These are phyloP conservation scores for Mycocalia duriaeana DNA, from an alignment of 1,284 basidiomycete species.

Conservation along the genomic window DNA sequence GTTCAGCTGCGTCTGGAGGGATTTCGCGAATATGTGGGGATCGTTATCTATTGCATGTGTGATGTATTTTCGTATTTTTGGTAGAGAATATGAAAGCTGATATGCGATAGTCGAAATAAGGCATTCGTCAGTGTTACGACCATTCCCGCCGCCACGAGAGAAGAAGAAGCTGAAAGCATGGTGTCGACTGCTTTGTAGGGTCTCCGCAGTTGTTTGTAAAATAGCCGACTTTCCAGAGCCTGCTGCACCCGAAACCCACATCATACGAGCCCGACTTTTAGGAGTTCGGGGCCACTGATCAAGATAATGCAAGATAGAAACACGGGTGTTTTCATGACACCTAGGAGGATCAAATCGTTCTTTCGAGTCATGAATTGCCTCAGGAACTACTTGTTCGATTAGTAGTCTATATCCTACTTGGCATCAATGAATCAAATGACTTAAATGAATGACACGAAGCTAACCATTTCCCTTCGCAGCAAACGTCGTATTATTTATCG, in stretches of 20 bases:
- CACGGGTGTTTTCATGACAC: constrained; percentile 9
- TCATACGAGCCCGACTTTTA: not conserved
- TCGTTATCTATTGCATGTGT: not conserved
- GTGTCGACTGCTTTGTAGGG: not conserved
- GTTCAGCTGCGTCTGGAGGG: constrained; percentile 4
- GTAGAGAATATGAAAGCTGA: not conserved
- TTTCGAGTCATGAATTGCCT: constrained; percentile 3
- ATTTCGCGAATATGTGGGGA: constrained; percentile 1
- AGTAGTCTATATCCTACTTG: not conserved
- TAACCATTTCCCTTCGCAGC: not conserved
- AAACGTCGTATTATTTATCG: not conserved
- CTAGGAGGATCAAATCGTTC: constrained; percentile 1
- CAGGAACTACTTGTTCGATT: not conserved
- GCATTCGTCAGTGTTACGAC: not conserved
- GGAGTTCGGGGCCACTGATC: not conserved
- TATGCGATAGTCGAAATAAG: constrained; percentile 9
- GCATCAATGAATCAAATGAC: not conserved
- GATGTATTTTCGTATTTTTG: not conserved
- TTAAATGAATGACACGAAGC: too few species aligned
- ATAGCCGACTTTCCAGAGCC: constrained; percentile 12
- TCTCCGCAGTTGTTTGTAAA: constrained; percentile 6
- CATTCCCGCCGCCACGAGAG: not conserved
- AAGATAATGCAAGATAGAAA: not conserved
- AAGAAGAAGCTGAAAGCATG: constrained; percentile 8
- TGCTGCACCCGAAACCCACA: constrained; percentile 9